Base-by-base conservation (phyloP, 768 basidiomycete genomes). In the Suillus spraguei region DNA sequence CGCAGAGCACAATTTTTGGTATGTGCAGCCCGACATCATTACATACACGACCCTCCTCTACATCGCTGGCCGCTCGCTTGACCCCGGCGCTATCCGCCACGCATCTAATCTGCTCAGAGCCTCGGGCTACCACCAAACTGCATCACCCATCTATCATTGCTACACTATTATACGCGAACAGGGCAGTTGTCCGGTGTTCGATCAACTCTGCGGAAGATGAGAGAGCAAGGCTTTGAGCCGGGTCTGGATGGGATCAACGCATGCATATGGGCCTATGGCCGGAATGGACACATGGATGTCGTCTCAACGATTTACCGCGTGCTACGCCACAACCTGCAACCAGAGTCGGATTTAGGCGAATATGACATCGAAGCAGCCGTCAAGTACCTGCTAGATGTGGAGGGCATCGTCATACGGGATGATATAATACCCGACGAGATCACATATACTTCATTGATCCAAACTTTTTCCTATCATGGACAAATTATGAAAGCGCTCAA, bases 381-480 rank as follows among this genome's bases (percentile, higher is more conserved):
- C 17, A 69, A 70, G 22, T 72, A 77, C 63, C 79, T 91, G 14
- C 65, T 68, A 17, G 70, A 83, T 41, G 77, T 63, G 10, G 72
- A 88, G 63, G 77, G 76, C 53, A 79, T 92, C 64, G 69, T 74
- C 54, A 73, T 88, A 7, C 74, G 76, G 4, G 64, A 67, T 17
- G 68, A 76, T 13, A 66, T 89, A 42, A 73, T 77, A 49, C 91
- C 93, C 9, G 83, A 92, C 71, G 76, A 79, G 22, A 75, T 87
- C 62, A 94, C 90, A 16, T 95, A 88, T 72, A 86, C 85, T 17
- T 74, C 78, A 33, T 77, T 93, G 72, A 81, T 94, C 59, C 93
- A 95, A 70, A 73, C 80, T 6, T 82, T 89, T 73, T 83, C 91
- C 2, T 90, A 91, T 71, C 83, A 85, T 61, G 93, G 94, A 20